These are phyloP conservation scores for Cercospora janseana DNA, from an alignment of 2,329 filamentous ascomycete genomes.

Conservation along the genomic window DNA sequence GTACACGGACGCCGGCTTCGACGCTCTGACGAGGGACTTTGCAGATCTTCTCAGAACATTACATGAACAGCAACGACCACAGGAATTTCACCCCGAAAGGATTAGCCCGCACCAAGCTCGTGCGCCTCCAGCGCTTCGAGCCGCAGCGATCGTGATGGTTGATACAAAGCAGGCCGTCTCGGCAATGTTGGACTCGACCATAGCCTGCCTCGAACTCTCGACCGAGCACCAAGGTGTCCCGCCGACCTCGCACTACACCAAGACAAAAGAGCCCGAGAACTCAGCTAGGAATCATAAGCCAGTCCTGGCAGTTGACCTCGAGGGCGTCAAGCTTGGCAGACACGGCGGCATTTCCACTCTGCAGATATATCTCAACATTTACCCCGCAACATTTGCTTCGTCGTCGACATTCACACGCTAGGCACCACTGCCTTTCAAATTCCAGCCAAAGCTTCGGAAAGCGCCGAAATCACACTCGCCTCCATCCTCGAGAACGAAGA, in stretches of 20 bases:
- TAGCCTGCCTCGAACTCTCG: neutral
- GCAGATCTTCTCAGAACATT: neutral
- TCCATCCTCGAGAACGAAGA: conserved; percentile 46
- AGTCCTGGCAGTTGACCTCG: neutral
- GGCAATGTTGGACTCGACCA: neutral
- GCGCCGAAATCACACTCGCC: conserved; percentile 36
- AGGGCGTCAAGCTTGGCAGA: neutral
- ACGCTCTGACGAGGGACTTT: neutral
- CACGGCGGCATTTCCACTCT: neutral
- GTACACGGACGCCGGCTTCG: neutral
- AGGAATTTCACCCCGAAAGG: too few species aligned
- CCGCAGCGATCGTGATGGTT: neutral
- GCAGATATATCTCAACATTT: neutral
- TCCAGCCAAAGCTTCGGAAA: conserved; percentile 14
- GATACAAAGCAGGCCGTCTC: neutral
- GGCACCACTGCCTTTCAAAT: conserved; percentile 44
- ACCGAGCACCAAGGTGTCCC: too few species aligned
- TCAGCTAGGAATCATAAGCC: too few species aligned
- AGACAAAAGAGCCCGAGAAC: too few species aligned
- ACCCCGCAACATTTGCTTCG: conserved; percentile 32
- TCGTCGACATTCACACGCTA: conserved; percentile 50
- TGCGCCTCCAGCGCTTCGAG: neutral
- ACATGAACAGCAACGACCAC: neutral
- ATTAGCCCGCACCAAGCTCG: neutral
- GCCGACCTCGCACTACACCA: too few species aligned